A percentile compares a stretch with the other conserved stretches of the same genome.
These are phyloP conservation scores for Capsicum baccatum DNA, from an alignment of 257 asterid species.

Conservation along the genomic window DNA sequence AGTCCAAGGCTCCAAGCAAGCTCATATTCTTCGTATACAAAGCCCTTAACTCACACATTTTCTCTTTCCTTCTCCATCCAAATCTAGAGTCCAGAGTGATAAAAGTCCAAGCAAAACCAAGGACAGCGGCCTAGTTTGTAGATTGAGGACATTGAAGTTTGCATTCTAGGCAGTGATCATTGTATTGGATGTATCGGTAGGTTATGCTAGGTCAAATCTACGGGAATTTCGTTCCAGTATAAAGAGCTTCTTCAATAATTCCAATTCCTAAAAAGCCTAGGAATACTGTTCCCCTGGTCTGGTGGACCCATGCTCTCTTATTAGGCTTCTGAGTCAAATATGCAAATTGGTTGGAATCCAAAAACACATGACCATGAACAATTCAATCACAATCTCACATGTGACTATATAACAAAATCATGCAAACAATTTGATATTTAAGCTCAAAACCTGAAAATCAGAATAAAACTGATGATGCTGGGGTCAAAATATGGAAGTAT, in stretches of 20 bases:
- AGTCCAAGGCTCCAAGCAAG: background rate
- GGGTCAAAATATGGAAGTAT: conserved; percentile 12
- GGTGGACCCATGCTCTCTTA: conserved; percentile 6
- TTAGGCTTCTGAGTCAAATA: background rate
- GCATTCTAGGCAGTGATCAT: background rate
- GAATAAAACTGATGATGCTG: background rate
- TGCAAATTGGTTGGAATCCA: background rate
- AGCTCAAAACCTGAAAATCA: conserved; percentile 5
- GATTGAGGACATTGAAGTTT: background rate
- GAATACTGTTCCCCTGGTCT: background rate
- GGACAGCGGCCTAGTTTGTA: background rate
- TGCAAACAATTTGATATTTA: conserved; percentile 1
- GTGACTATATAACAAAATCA: background rate
- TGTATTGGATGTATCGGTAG: background rate
- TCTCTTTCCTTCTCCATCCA: background rate
- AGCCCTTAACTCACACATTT: background rate
- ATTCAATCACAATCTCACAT: background rate
- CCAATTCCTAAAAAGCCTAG: background rate
- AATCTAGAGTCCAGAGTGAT: background rate
- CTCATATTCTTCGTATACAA: background rate
- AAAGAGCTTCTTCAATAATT: conserved; percentile 5
- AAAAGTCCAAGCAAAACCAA: background rate
- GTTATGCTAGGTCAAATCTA: background rate
- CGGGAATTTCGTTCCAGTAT: background rate
- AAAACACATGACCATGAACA: background rate